Base-by-base conservation (phyloP, 116 monocot species). In the Dioscorea cayenensis region DNA sequence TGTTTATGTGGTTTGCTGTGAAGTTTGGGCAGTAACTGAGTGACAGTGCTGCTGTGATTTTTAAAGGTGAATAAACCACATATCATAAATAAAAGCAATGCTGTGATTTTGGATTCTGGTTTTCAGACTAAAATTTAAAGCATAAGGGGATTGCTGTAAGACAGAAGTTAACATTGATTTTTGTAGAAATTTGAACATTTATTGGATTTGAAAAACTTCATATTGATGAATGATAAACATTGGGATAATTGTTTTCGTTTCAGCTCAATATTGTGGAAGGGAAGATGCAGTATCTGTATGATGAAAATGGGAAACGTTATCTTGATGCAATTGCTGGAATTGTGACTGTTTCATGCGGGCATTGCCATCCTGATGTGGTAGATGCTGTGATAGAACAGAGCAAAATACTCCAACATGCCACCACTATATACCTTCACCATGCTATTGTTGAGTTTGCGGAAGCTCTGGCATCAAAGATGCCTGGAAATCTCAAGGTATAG, bases 201-300 rank as follows among this genome's bases (percentile, higher is more conserved):
- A 28, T 6, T 32, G 25, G 51, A 13, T 36, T 60, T 17, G 50
- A 50, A 7, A 22, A 71, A 28, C 21, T 20, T 36, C 27, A 78
- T 72, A 43, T 52, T 58, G 32, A 66, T 14, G 17, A 55, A 55
- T 14, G 55, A 55, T 14, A 16, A 55, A 55, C 2, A 55, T 55
- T 55, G 55, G 12, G 55, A 55, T 55, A 19, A 0, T 55, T n/a
- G 16, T 55, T 72, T 17, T 75, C 2, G 28, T 60, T 63, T 71
- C 78, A 99, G 97, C 75, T 94, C 60, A 99, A 99, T 69, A 99
- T 99, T 67, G 99, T 99, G 63, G 99, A 99, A 77, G 94, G 99
- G 50, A 99, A 87, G 82, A 94, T 99, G 99, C 99, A 99, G 63
- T 94, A 99, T 64, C 78, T 99, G 14, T 99, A 84, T 61, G 99